Evolutionary conservation across 1,284 basidiomycete genomes (phyloP).

Genomic region (Mycosarcoma maydis): DNA sequence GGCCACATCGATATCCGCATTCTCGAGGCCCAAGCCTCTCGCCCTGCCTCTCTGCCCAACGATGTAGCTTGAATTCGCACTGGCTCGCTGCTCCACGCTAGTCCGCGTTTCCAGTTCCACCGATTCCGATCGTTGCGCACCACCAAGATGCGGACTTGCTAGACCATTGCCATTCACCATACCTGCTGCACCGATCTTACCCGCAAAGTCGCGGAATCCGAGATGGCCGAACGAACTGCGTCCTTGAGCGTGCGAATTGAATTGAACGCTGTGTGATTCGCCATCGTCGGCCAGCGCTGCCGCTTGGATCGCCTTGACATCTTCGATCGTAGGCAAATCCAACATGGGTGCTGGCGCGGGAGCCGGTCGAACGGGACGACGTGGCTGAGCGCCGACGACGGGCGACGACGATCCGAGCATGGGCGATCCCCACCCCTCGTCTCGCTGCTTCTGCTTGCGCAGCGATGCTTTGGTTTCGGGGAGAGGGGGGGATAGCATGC

Average conservation of each 20-base stretch:
- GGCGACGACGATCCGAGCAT: slow-evolving; percentile 11
- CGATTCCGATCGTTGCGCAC: slow-evolving; percentile 15
- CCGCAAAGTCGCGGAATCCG: slow-evolving; percentile 37
- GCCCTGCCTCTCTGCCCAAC: slow-evolving; percentile 38
- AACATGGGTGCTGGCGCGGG: slow-evolving; percentile 54
- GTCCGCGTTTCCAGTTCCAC: slow-evolving; percentile 34
- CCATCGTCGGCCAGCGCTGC: slow-evolving; percentile 50
- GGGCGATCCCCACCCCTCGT: slow-evolving; percentile 42
- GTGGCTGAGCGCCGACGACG: slow-evolving; percentile 7
- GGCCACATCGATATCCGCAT: slow-evolving; percentile 11
- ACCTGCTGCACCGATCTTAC: slow-evolving; percentile 20
- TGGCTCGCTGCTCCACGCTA: slow-evolving; percentile 25
- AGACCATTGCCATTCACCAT: slow-evolving; percentile 14
- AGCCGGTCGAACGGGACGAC: slow-evolving; percentile 26
- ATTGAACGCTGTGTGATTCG: slow-evolving; percentile 44
- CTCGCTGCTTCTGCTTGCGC: slow-evolving; percentile 56
- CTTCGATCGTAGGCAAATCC: slow-evolving; percentile 65
- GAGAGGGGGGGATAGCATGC: slow-evolving; percentile 35
- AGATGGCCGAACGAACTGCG: slow-evolving; percentile 25
- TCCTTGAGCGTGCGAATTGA: slow-evolving; percentile 19
- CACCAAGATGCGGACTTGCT: slow-evolving; percentile 6
- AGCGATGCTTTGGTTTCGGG: slow-evolving; percentile 50
- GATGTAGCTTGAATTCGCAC: slow-evolving; percentile 25
- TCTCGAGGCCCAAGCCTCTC: slow-evolving; percentile 30
- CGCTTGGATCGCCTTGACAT: slow-evolving; percentile 62